Conservation (phyloP, 2,329 filamentous ascomycete genomes). For the Raffaelea albimanens region DNA sequence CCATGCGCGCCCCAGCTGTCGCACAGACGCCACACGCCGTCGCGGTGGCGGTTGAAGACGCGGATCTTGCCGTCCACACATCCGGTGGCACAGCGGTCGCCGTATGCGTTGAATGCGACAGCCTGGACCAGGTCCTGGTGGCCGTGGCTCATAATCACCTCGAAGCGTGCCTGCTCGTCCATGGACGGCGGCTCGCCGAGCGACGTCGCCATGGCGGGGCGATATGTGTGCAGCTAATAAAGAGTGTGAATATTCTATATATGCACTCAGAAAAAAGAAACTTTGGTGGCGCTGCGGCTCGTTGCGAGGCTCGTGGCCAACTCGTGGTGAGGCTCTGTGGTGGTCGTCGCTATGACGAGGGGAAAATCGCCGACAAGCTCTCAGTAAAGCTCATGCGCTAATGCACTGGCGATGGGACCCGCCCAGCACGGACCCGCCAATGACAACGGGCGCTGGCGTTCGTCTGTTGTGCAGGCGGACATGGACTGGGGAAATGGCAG, state of each 20-base stretch:
- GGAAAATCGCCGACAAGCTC: too few relatives aligned
- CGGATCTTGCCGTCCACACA: conserved; percentile 89
- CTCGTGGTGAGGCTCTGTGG: too few relatives aligned
- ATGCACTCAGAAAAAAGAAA: neutral
- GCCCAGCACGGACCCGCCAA: too few relatives aligned
- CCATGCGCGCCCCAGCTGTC: conserved; percentile 89
- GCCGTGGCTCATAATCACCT: conserved; percentile 59
- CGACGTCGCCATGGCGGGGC: conserved; percentile 16
- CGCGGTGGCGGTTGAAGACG: conserved; percentile 77
- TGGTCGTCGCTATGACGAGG: too few relatives aligned
- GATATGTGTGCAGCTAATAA: neutral
- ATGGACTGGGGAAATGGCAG: too few relatives aligned
- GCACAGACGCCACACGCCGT: conserved; percentile 67
- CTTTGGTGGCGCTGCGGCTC: too few relatives aligned
- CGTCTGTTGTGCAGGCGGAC: too few relatives aligned
- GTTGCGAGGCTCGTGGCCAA: too few relatives aligned
- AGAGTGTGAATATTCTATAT: neutral
- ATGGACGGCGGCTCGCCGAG: conserved; percentile 19
- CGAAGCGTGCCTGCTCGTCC: conserved; percentile 40
- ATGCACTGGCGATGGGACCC: too few relatives aligned
- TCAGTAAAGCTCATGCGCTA: too few relatives aligned
- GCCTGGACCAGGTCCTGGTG: conserved; percentile 76
- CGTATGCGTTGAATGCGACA: conserved; percentile 85
- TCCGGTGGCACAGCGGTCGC: conserved; percentile 82
- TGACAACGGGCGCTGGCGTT: too few relatives aligned